phyloP scores from a whole-genome alignment of 1,284 basidiomycete genomes.

The Heterobasidion irregulare region DNA sequence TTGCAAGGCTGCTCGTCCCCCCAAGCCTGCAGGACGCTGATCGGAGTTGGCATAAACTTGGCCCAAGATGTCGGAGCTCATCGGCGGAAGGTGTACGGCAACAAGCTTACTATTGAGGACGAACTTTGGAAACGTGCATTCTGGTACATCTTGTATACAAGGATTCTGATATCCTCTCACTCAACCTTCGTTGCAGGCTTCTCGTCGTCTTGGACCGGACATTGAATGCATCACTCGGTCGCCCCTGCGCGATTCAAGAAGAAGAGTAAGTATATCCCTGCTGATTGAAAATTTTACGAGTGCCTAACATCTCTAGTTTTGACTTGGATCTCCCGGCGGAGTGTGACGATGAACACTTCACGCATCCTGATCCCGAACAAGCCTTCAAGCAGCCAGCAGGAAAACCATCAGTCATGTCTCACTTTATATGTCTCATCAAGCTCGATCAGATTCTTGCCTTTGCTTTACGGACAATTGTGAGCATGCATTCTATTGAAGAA shows the following conservation, averaged over 20 bases:
- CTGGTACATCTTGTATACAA: slow-evolving; percentile 35
- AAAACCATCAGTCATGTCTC: slow-evolving; percentile 34
- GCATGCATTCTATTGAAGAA: slow-evolving; percentile 7
- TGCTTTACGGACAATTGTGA: slow-evolving; percentile 45
- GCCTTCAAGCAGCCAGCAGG: slow-evolving; percentile 38
- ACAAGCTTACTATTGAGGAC: slow-evolving; percentile 37
- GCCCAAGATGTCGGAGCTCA: slow-evolving; percentile 68
- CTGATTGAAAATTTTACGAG: not conserved
- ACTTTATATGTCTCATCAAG: slow-evolving; percentile 44
- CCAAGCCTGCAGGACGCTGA: slow-evolving; percentile 65
- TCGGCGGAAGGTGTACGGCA: slow-evolving; percentile 34
- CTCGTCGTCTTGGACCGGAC: slow-evolving; percentile 52
- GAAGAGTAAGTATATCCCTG: slow-evolving; percentile 46
- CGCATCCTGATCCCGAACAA: slow-evolving; percentile 28
- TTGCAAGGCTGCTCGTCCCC: slow-evolving; percentile 56
- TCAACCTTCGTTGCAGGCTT: slow-evolving; percentile 29
- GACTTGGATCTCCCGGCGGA: slow-evolving; percentile 53
- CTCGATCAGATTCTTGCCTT: slow-evolving; percentile 52
- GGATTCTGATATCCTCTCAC: not conserved
- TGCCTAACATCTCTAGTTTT: slow-evolving; percentile 27
- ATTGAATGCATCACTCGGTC: slow-evolving; percentile 60
- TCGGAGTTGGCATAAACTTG: slow-evolving; percentile 62
- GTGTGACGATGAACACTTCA: slow-evolving; percentile 64
- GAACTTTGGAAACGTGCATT: slow-evolving; percentile 76
- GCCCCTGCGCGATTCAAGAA: slow-evolving; percentile 74